Evolutionary conservation across 2,329 filamentous ascomycete species (phyloP).

Genomic region (Fusarium domesticum): DNA sequence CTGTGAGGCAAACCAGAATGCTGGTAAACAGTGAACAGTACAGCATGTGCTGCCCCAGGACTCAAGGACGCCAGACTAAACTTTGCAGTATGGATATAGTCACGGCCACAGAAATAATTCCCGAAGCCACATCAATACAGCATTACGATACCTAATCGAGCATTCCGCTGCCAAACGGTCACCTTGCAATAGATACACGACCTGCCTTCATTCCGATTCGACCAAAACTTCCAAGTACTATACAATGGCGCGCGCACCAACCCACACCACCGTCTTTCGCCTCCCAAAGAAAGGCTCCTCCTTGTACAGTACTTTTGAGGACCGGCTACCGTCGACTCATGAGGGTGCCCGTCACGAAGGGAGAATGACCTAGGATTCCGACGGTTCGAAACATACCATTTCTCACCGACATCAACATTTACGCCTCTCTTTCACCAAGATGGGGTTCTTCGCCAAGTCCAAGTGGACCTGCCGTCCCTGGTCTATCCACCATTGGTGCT

Average conservation of each 20-base stretch:
- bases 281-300: neutral
- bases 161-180: neutral
- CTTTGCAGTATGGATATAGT: neutral
- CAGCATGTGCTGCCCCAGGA: too few species aligned
- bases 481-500: conserved; percentile 3
- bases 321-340: neutral
- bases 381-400: conserved; percentile 18
- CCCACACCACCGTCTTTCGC: conserved; percentile 4
- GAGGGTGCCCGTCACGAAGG: conserved; percentile 10
- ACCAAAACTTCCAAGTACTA: neutral
- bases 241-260: conserved; percentile 7
- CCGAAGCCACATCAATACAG: neutral
- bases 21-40: too few species aligned
- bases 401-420: conserved; percentile 1
- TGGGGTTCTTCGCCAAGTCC: conserved; percentile 2
- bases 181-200: neutral
- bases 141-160: neutral
- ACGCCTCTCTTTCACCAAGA: neutral
- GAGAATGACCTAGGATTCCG: conserved; percentile 1
- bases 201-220: neutral
- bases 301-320: neutral
- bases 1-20: too few species aligned
- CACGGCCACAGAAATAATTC: neutral
- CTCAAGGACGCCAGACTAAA: neutral
- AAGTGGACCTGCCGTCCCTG: conserved; percentile 3